These are phyloP conservation scores for Gossypium gossypioides DNA, from an alignment of 441 rosid species.

Conservation along the genomic window DNA sequence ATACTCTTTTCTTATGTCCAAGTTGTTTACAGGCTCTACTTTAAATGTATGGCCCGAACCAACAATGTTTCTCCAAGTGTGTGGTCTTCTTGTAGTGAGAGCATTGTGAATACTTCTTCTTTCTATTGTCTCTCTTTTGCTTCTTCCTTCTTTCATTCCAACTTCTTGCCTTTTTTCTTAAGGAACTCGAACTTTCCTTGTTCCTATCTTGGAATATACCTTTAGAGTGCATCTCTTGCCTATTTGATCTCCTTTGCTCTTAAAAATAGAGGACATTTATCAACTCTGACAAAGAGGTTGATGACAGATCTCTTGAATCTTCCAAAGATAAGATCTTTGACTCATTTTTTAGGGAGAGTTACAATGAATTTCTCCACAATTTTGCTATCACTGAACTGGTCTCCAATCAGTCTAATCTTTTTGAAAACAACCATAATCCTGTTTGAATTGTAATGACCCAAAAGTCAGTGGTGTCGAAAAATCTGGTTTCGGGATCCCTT, in stretches of 20 bases:
- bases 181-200: neutral
- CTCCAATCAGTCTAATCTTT: neutral
- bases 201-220: neutral
- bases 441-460: too few species aligned
- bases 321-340: neutral
- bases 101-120: neutral
- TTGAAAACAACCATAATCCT: neutral
- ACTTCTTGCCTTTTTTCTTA: neutral
- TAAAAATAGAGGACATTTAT: neutral
- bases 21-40: neutral
- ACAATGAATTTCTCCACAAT: neutral
- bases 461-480: too few species aligned
- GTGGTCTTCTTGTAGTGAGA: neutral
- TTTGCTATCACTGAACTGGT: neutral
- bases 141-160: neutral
- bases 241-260: neutral
- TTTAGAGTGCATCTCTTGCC: neutral
- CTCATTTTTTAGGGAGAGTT: neutral
- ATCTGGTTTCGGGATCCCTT: too few species aligned
- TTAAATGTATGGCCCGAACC: neutral
- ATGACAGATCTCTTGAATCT: neutral
- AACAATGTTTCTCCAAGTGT: neutral
- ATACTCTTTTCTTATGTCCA: neutral
- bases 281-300: neutral
- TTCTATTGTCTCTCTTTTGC: neutral